A percentile compares a stretch with the other conserved stretches of the same genome.
Evolutionary conservation across 495 filamentous ascomycete genomes (phyloP).

Genomic region (Cladorrhinum samala): DNA sequence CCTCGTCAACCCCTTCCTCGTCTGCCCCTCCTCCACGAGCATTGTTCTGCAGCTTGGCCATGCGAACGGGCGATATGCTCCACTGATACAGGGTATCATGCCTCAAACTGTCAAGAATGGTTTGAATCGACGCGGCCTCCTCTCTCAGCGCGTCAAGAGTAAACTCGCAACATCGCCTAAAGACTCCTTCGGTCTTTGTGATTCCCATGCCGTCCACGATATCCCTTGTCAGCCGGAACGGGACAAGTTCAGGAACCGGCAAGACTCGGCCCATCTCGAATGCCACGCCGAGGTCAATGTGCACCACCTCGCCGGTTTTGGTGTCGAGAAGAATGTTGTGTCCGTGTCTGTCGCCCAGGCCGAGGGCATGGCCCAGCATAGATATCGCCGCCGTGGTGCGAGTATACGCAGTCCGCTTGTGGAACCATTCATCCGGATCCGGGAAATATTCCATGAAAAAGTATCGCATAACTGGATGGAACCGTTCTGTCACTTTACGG

Average conservation of each 20-base stretch:
- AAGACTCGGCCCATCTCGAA: slow-evolving; percentile 94
- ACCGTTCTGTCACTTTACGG: slow-evolving; percentile 66
- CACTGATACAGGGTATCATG: slow-evolving; percentile 96
- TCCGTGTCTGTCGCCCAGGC: slow-evolving; percentile 91
- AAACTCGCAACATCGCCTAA: slow-evolving; percentile 94
- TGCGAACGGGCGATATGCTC: slow-evolving; percentile 83
- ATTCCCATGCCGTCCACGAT: slow-evolving; percentile 97
- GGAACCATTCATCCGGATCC: slow-evolving; percentile 95
- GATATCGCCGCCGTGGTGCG: slow-evolving; percentile 90
- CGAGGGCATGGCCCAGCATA: slow-evolving; percentile 87
- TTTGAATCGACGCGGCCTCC: slow-evolving; percentile 93
- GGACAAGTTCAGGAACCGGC: slow-evolving; percentile 89
- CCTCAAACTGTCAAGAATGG: slow-evolving; percentile 88
- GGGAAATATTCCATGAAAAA: slow-evolving; percentile 95
- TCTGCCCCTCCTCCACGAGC: slow-evolving; percentile 35
- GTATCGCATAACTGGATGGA: slow-evolving; percentile 90
- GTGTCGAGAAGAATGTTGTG: slow-evolving; percentile 95
- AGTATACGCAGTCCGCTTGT: slow-evolving; percentile 78
- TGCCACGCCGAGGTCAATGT: slow-evolving; percentile 93
- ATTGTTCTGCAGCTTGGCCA: slow-evolving; percentile 57
- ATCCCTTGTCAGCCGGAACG: slow-evolving; percentile 91
- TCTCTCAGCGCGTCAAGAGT: slow-evolving; percentile 88
- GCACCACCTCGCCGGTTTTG: slow-evolving; percentile 85
- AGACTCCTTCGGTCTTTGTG: slow-evolving; percentile 90
- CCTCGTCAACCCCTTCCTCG: slow-evolving; percentile 6